Percentiles rank a stretch among this genome's conserved stretches.
These are phyloP conservation scores for Curvularia eragrostidis DNA, from an alignment of 2,329 filamentous ascomycete species.

Conservation along the genomic window DNA sequence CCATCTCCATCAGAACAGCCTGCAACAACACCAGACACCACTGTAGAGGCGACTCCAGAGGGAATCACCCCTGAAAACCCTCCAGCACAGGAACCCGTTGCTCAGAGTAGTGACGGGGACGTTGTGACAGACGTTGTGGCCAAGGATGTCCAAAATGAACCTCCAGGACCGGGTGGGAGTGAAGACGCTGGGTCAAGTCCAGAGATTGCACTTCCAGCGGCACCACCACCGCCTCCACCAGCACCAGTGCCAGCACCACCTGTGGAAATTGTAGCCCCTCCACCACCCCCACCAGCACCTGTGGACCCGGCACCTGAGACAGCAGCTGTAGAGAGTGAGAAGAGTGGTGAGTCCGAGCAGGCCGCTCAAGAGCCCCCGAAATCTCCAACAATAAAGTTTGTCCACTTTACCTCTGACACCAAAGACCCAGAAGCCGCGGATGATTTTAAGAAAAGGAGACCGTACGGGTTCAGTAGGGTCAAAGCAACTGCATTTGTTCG, in stretches of 20 bases:
- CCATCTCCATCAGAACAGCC: not conserved
- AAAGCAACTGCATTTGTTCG: conserved; percentile 45
- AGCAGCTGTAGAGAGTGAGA: conserved; percentile 31
- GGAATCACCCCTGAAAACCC: conserved; percentile 8
- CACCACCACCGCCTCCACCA: conserved; percentile 2
- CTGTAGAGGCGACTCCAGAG: conserved; percentile 19
- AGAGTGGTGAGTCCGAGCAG: conserved; percentile 50
- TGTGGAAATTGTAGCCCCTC: conserved; percentile 20
- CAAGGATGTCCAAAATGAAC: conserved; percentile 39
- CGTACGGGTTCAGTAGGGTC: conserved; percentile 31
- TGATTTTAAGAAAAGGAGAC: conserved; percentile 39
- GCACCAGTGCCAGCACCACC: conserved; percentile 12
- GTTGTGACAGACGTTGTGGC: conserved; percentile 22
- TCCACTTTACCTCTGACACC: conserved; percentile 49
- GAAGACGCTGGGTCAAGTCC: no score
- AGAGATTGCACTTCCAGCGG: conserved; percentile 9
- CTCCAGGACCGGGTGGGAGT: conserved; percentile 19
- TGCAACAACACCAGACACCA: conserved; percentile 18
- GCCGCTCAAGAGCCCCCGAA: conserved; percentile 42
- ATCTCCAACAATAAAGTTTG: conserved; percentile 42
- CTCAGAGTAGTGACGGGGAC: conserved; percentile 14
- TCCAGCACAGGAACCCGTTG: conserved; percentile 9
- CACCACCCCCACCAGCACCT: conserved; percentile 22
- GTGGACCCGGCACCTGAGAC: conserved; percentile 7
- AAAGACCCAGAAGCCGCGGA: conserved; percentile 45